Evolutionary conservation across 2,329 filamentous ascomycete species (phyloP).

Genomic region (Cytospora leucostoma): DNA sequence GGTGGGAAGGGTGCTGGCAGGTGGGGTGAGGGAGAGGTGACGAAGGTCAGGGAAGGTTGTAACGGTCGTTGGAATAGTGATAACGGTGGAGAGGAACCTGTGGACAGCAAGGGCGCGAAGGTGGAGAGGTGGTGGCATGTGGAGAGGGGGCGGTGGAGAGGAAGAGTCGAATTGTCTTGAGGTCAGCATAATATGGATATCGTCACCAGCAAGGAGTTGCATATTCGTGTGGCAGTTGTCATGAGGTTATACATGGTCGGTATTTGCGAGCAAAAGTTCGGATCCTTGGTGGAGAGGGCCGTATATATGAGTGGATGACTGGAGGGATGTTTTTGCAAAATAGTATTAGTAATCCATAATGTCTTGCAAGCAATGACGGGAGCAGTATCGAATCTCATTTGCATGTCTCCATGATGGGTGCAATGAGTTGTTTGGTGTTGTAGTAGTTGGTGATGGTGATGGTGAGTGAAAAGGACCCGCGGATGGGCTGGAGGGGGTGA

Average conservation of each 20-base stretch:
- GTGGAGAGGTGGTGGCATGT: conserved; percentile 38
- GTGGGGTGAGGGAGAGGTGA: conserved; percentile 6
- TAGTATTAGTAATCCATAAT: neutral
- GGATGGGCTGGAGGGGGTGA: too few species aligned
- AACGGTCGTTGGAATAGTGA: conserved; percentile 39
- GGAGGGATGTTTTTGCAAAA: neutral
- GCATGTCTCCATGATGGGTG: neutral
- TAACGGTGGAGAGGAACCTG: conserved; percentile 24
- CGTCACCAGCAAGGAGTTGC: neutral
- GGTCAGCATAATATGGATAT: neutral
- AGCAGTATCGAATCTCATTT: too few species aligned
- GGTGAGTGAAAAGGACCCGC: too few species aligned
- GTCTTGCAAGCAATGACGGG: neutral
- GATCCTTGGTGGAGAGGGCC: neutral
- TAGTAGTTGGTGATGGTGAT: too few species aligned
- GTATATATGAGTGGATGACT: neutral
- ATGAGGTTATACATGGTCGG: neutral
- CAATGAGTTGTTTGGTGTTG: neutral
- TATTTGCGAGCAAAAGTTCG: neutral
- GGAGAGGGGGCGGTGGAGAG: conserved; percentile 39
- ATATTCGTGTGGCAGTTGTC: neutral
- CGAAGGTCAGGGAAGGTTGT: conserved; percentile 33
- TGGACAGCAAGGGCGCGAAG: conserved; percentile 38
- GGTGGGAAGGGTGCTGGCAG: conserved; percentile 25
- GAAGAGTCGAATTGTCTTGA: conserved; percentile 33